These are phyloP conservation scores for Microbotryum lychnidis-dioicae DNA, from an alignment of 1,284 basidiomycete species.

Conservation along the genomic window DNA sequence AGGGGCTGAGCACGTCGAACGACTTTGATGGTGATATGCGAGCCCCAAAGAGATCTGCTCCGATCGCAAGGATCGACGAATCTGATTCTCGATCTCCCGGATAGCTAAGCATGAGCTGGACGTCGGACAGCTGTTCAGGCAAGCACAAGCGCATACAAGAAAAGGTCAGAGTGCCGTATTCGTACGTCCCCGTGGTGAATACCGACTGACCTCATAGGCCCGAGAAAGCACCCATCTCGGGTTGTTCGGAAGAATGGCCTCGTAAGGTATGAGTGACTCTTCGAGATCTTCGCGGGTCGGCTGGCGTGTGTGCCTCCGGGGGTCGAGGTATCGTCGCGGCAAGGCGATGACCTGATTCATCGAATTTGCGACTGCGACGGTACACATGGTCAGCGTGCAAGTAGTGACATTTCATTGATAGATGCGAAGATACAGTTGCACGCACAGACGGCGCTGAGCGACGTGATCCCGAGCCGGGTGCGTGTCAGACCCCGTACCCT, in stretches of 20 bases:
- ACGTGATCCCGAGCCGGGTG: conserved; percentile 79
- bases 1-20: conserved; percentile 84
- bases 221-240: conserved; percentile 69
- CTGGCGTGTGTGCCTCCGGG: conserved; percentile 67
- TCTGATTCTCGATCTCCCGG: conserved; percentile 87
- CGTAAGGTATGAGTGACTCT: conserved; percentile 77
- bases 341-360: conserved; percentile 67
- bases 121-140: conserved; percentile 53
- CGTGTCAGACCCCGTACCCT: conserved; percentile 63
- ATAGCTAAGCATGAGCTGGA: conserved; percentile 58
- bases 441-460: conserved; percentile 75
- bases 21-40: conserved; percentile 76
- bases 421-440: conserved; percentile 10
- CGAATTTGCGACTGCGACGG: conserved; percentile 60
- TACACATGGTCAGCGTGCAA: background rate
- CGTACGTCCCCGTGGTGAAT: background rate
- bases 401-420: background rate
- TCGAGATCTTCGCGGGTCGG: conserved; percentile 70
- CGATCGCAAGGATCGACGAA: conserved; percentile 74
- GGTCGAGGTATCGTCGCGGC: conserved; percentile 68
- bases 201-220: conserved; percentile 54
- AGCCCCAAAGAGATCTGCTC: conserved; percentile 78
- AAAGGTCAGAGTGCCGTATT: too few species aligned
- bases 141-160: too few species aligned
- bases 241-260: conserved; percentile 65